Evolutionary conservation across 441 rosid genomes (phyloP), one percentile per base, ranked within the genome.

Genomic region (Adansonia madagascariensis): DNA sequence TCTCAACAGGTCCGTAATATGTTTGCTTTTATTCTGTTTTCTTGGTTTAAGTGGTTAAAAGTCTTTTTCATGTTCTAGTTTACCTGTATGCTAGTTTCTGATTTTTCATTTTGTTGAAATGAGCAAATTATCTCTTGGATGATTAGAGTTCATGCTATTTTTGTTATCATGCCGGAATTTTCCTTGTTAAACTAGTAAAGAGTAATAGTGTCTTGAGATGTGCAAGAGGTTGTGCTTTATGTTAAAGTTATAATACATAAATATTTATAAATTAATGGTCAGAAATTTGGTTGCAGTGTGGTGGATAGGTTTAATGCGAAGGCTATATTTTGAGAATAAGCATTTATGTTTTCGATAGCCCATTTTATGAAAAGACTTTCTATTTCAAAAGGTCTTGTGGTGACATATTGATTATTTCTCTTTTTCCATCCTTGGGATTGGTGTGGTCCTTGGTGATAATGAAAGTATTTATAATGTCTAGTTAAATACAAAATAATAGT

Each of bases 1-100:
- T 74, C 93, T 97, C 77, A 89, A 87, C 94, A 93, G 99, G 99
- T 97, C 46, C 69, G 2, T 59, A 41, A 56, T 20, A 6, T n/a
- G 47, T 56, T 44, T 59, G 61, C 41, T 70, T 72, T 73, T 75
- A n/a, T 73, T 77, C 44, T 56, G 43, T 72, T 72, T 80, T 59
- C 11, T 74, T 79, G n/a, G 27, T 71, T 64, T 41, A 73, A 56
- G 57, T 49, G 6, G n/a, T 55, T 53, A 17, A 7, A 47, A 49
- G 22, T 27, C 31, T 27, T 27, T 27, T 27, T 27, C 31, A 27
- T 27, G 31, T 27, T 1, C 31, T 27, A 27, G 31, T 27, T 27
- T 27, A 27, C 31, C 31, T 27, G 31, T 27, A 27, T 27, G 31
- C 31, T 27, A 27, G 31, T 27, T 27, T 27, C 31, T 27, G 31